Base-by-base conservation (phyloP, 2,329 filamentous ascomycete species). In the Hawksworthiomyces lignivorus region DNA sequence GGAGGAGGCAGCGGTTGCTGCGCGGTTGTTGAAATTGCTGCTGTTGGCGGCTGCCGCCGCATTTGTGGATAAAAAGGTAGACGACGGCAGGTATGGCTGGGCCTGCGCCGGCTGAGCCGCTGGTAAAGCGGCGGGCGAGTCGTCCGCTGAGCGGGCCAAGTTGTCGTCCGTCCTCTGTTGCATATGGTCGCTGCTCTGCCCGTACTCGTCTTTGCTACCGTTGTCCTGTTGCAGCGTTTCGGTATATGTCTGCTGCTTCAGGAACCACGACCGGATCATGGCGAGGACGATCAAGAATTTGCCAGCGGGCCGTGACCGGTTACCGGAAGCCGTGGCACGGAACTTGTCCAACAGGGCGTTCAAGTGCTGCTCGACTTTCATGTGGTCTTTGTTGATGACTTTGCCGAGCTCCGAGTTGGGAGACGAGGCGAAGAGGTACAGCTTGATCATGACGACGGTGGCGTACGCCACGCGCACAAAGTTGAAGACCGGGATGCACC, bases 391-490 rank as follows among this genome's bases (percentile, higher is more conserved):
- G 50, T 79, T 71, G 48, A 90, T 80, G 15, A 88, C 73, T 46
- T 75, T 74, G n/a, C 78, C 79, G 2, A 89, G 70, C 50, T 82
- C 79, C 14, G 76, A 81, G 30, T 73, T 72, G 1, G 80, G 73
- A 12, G 73, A 71, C 2, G 75, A 74, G 8, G 80, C 76, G 37
- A 84, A 80, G 14, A 47, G 45, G 60, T 82, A 82, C 47, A 88
- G 73, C 59, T 87, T 87, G 56, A 86, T 82, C 28, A 87, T 65
- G 24, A 84, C 76, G 17, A 87, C 80, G 3, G 81, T 72, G 6
- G 78, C 79, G 54, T 86, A 87, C 10, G 82, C 77, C 15, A 86
- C 76, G 21, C 84, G 77, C 14, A 85, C 82, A 52, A 84, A 80
- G 56, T 76, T 77, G 54, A 84, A 80, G 3, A 84, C 80, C 15